Percentiles rank a stretch among this genome's conserved stretches.
Conservation (phyloP, 2,329 filamentous ascomycete genomes). For the Elsinoe necatrix region DNA sequence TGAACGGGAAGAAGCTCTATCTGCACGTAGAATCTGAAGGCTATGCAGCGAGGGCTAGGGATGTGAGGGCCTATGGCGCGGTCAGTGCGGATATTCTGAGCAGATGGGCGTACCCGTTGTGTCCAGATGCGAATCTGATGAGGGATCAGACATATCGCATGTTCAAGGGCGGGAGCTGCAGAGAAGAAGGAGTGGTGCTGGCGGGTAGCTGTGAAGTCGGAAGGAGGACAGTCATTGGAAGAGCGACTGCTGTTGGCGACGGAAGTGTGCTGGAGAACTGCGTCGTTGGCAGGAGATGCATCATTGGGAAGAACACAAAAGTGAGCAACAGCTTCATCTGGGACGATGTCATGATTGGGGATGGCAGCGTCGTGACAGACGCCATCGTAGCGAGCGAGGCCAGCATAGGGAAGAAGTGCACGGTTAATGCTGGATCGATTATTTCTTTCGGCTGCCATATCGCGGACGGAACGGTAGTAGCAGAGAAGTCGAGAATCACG, state of each 20-base stretch:
- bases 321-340: slow-evolving; percentile 79
- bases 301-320: slow-evolving; percentile 74
- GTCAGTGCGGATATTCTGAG: slow-evolving; percentile 79
- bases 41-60: slow-evolving; percentile 79
- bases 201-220: slow-evolving; percentile 63
- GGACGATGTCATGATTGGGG: slow-evolving; percentile 71
- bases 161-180: slow-evolving; percentile 61
- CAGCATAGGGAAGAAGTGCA: slow-evolving; percentile 61
- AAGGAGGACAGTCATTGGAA: slow-evolving; percentile 65
- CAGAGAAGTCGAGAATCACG: slow-evolving; percentile 38
- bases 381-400: slow-evolving; percentile 70
- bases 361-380: slow-evolving; percentile 60
- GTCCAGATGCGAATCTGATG: slow-evolving; percentile 80
- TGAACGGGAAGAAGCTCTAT: slow-evolving; percentile 96
- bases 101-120: slow-evolving; percentile 80
- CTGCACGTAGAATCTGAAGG: slow-evolving; percentile 74
- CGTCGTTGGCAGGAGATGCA: slow-evolving; percentile 74
- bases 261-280: slow-evolving; percentile 63
- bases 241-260: slow-evolving; percentile 65
- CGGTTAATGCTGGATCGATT: slow-evolving; percentile 62
- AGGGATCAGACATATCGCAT: slow-evolving; percentile 67
- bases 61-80: slow-evolving; percentile 81
- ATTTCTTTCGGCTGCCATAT: slow-evolving; percentile 72
- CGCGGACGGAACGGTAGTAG: slow-evolving; percentile 48
- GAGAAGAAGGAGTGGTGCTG: slow-evolving; percentile 68